Percentiles rank a stretch among this genome's conserved stretches.
These are phyloP conservation scores for Dioszegia crocea DNA, from an alignment of 768 basidiomycete genomes.

Conservation along the genomic window DNA sequence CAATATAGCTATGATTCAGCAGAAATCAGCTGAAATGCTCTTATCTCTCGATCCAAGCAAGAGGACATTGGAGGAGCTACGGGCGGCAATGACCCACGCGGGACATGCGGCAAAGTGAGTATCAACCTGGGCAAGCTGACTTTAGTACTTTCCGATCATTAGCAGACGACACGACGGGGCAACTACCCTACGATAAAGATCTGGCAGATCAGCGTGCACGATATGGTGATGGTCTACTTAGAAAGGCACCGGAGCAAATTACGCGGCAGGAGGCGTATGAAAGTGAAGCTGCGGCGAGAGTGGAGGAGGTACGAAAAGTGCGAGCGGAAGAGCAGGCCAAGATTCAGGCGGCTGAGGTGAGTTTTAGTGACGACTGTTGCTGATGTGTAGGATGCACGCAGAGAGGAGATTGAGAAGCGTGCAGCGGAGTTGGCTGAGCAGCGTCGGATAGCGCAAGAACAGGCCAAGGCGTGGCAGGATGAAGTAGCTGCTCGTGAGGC, in stretches of 20 bases:
- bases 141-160: constrained; percentile 76
- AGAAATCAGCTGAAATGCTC: constrained; percentile 88
- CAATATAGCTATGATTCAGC: constrained; percentile 97
- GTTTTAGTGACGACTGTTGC: background rate
- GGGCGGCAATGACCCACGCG: constrained; percentile 72
- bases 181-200: constrained; percentile 77
- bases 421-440: constrained; percentile 76
- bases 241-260: constrained; percentile 75
- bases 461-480: constrained; percentile 41
- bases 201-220: constrained; percentile 83
- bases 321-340: constrained; percentile 75
- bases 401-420: constrained; percentile 57
- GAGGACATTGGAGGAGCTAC: constrained; percentile 74
- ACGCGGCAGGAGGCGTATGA: constrained; percentile 68
- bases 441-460: constrained; percentile 57
- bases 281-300: constrained; percentile 63
- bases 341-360: constrained; percentile 54
- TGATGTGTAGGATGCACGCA: constrained; percentile 28
- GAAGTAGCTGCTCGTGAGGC: constrained; percentile 43
- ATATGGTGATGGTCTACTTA: constrained; percentile 82
- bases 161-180: constrained; percentile 64
- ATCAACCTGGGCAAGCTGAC: background rate
- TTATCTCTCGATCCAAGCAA: constrained; percentile 68
- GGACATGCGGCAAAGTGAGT: constrained; percentile 78
- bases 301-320: constrained; percentile 70